phyloP scores from a whole-genome alignment of 441 rosid genomes.

The Adansonia madagascariensis region DNA sequence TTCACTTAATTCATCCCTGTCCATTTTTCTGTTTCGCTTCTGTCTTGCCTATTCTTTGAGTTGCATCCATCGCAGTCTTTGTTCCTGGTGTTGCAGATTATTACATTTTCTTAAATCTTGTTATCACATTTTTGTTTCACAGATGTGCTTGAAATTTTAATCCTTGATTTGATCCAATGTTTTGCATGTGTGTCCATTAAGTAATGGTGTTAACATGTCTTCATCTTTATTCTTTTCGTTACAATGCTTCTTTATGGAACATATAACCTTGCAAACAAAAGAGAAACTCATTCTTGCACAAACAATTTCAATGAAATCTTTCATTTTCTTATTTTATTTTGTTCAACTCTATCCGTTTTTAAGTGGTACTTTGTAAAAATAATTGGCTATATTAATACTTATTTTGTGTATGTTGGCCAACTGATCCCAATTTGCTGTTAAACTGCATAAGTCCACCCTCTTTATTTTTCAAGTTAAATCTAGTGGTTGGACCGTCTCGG shows the following conservation, averaged over 20 bases:
- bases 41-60: not conserved
- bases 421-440: not conserved
- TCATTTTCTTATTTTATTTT: no score
- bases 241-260: not conserved
- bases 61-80: not conserved
- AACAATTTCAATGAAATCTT: no score
- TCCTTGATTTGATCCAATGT: not conserved
- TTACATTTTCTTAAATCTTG: not conserved
- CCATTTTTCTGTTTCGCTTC: not conserved
- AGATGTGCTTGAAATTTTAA: slow-evolving; percentile 3
- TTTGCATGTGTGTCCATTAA: not conserved
- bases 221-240: not conserved
- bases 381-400: not conserved
- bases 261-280: not conserved
- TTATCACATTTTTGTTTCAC: slow-evolving; percentile 2
- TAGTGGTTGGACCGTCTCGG: not conserved
- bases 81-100: not conserved
- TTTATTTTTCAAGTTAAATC: slow-evolving; percentile 12
- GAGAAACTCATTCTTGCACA: slow-evolving; percentile 5
- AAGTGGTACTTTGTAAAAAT: not conserved
- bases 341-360: not conserved
- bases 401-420: not conserved
- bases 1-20: not conserved
- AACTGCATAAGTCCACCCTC: not conserved
- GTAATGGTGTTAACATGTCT: not conserved